Evolutionary conservation across 2,329 filamentous ascomycete species (phyloP).

Genomic region (Coniella lustricola): DNA sequence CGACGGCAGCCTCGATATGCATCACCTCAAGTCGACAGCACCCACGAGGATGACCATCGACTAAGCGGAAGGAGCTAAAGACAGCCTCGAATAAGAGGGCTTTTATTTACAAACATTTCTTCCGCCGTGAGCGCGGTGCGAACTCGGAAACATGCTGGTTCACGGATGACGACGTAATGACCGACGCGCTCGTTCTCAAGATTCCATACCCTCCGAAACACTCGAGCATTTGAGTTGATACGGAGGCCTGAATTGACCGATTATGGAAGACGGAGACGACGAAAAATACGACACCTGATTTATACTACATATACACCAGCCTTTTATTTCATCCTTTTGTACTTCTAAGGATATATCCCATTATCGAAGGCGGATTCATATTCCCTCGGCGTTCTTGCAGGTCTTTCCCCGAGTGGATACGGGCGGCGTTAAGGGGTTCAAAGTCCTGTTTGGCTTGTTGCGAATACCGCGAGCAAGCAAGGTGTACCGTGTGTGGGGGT

Average conservation of each 20-base stretch:
- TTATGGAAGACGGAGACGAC: constrained; percentile 14
- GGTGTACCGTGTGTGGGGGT: too few relatives aligned
- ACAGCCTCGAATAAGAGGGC: too few relatives aligned
- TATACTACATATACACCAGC: constrained; percentile 3
- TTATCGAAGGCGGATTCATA: constrained; percentile 2
- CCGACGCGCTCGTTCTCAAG: constrained; percentile 9
- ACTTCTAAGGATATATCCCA: constrained; percentile 5
- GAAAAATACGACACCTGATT: constrained; percentile 8
- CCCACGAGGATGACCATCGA: constrained; percentile 57
- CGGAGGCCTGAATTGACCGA: constrained; percentile 12
- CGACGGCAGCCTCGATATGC: constrained; percentile 46
- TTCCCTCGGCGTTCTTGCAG: constrained; percentile 12
- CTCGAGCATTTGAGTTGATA: constrained; percentile 5
- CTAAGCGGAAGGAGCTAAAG: constrained; percentile 29
- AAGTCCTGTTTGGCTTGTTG: too few relatives aligned
- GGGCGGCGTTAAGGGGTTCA: constrained; percentile 3
- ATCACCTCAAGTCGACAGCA: constrained; percentile 49
- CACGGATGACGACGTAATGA: constrained; percentile 12
- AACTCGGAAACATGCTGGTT: constrained; percentile 1
- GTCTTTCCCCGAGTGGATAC: constrained; percentile 7
- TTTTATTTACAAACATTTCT: not conserved
- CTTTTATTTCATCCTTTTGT: not conserved
- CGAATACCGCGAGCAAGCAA: too few relatives aligned
- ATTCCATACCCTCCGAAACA: not conserved
- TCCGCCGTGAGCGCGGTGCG: not conserved